Percentiles rank a stretch among this genome's conserved stretches.
Evolutionary conservation across 1,284 basidiomycete species (phyloP).

Genomic region (Agroathelia rolfsii): DNA sequence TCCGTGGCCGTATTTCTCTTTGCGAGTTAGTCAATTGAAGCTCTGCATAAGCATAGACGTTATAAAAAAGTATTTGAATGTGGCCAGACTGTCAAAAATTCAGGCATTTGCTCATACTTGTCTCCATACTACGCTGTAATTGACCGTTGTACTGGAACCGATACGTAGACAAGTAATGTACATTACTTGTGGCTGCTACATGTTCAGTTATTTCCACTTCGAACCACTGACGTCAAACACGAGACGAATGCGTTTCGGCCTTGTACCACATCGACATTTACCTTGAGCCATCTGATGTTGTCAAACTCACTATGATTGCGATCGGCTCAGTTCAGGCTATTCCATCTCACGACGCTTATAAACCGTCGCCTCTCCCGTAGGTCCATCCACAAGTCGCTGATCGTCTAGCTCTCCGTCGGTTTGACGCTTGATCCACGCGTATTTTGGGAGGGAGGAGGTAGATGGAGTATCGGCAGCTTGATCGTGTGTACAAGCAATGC

Average conservation of each 20-base stretch:
- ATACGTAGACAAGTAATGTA: constrained; percentile 22
- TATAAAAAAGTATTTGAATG: constrained; percentile 8
- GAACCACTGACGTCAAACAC: constrained; percentile 32
- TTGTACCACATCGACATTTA: constrained; percentile 8
- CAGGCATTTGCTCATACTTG: constrained; percentile 16
- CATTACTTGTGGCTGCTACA: neutral
- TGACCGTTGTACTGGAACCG: constrained; percentile 34
- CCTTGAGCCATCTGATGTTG: neutral
- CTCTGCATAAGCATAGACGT: constrained; percentile 34
- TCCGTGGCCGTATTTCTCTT: constrained; percentile 32
- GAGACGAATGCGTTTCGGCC: constrained; percentile 30
- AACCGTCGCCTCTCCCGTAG: constrained; percentile 31
- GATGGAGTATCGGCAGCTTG: too few species aligned
- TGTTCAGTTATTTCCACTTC: constrained; percentile 17
- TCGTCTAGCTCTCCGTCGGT: constrained; percentile 33
- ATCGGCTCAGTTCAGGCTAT: constrained; percentile 30
- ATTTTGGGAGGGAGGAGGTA: too few species aligned
- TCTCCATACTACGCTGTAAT: constrained; percentile 27
- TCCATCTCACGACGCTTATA: constrained; percentile 32
- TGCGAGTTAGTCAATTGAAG: constrained; percentile 25
- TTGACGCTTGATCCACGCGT: constrained; percentile 33
- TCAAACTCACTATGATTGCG: constrained; percentile 30
- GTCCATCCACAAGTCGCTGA: constrained; percentile 27
- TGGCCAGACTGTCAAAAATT: neutral
- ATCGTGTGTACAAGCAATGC: too few species aligned